Base-by-base conservation (phyloP, 768 basidiomycete species). In the Mycena epipterygia region DNA sequence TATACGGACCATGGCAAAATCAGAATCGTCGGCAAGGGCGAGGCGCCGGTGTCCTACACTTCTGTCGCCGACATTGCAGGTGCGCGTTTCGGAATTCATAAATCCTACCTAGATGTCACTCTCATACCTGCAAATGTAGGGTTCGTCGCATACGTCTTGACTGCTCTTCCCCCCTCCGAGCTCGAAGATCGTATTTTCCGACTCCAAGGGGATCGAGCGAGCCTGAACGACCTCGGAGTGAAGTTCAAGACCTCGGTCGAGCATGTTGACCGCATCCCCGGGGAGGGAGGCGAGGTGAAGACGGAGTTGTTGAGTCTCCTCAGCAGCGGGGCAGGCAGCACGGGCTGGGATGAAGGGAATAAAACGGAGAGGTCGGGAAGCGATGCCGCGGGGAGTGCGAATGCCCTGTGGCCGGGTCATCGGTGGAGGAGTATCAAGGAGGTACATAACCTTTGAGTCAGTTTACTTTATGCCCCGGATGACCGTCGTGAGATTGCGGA, bases 141-240 rank as follows among this genome's bases (percentile, higher is more conserved):
- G 9, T 39, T 39, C 16, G 37, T 48, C 60, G 60, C 42, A 5
- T 41, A 49, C 46, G 30, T 32, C 6, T 32, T 63, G 61, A 63
- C 61, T 3, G 49, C 61, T 8, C 61, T 63, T 35, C 46, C 61
- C 17, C 16, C 42, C 19, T 30, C 42, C 9, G 32, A 63, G 61
- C 44, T 63, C 29, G 61, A 63, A 29, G 33, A 63, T 32, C 42
- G 46, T 14, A 27, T 64, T 5, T 64, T 64, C 62, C 62, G 62
- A 21, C 32, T 64, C 25, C 7, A 64, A 23, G 62, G 62, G 8
- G 62, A 64, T n/a, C 62, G 62, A 3, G 33, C 13, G n/a, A 64
- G 17, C n/a, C 5, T 39, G 9, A 51, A 41, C 49, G 62, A 41
- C 8, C 2, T 64, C 13, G 62, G 8, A 2, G 32, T 49, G 5